Evolutionary conservation across 1,284 basidiomycete species (phyloP).

Genomic region (Pulchroboletus neoregius): DNA sequence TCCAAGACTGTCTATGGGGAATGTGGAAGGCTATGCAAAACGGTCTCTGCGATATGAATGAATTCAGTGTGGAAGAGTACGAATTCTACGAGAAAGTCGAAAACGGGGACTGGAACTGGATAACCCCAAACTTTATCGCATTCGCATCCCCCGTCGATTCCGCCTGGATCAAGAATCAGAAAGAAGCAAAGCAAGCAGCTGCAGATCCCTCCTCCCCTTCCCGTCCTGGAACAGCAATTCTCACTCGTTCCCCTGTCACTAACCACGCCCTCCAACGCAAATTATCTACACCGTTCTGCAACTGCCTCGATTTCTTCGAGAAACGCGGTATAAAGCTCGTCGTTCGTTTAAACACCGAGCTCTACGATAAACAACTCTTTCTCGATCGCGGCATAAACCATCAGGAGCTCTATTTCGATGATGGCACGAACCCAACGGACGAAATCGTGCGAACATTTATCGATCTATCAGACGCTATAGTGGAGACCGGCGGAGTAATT

Average conservation of each 20-base stretch:
- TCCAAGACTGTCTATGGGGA: constrained; percentile 94
- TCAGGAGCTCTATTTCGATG: constrained; percentile 93
- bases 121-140: constrained; percentile 89
- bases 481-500: constrained; percentile 76
- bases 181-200: constrained; percentile 57
- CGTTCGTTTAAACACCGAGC: constrained; percentile 89
- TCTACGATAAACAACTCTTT: constrained; percentile 89
- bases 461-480: constrained; percentile 73
- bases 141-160: constrained; percentile 92
- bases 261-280: constrained; percentile 70
- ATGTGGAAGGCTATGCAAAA: constrained; percentile 92
- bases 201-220: constrained; percentile 36
- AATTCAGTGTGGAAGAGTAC: constrained; percentile 88
- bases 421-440: constrained; percentile 96
- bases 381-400: constrained; percentile 86
- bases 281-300: constrained; percentile 73
- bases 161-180: constrained; percentile 68
- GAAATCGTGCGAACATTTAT: constrained; percentile 93
- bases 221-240: constrained; percentile 26
- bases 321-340: constrained; percentile 87
- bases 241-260: constrained; percentile 29
- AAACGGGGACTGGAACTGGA: constrained; percentile 98
- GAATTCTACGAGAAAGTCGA: constrained; percentile 93
- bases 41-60: constrained; percentile 86
- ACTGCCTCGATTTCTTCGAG: constrained; percentile 91